These are phyloP conservation scores for Leccinum obscurum DNA, from an alignment of 768 basidiomycete genomes.

Conservation along the genomic window DNA sequence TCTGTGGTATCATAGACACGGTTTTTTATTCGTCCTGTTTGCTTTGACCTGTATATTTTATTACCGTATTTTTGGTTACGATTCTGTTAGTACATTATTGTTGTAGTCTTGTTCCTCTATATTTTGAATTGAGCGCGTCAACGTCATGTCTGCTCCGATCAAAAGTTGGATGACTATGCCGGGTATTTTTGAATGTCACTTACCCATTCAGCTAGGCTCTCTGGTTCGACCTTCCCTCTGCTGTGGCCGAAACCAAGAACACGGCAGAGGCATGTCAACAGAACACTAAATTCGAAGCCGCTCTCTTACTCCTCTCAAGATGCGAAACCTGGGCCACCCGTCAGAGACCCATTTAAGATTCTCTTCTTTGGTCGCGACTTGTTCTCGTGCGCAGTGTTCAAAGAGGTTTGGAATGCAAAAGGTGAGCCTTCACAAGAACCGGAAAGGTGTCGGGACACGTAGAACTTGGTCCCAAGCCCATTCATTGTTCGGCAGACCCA, in stretches of 20 bases:
- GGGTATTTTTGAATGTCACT: neutral
- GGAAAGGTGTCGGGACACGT: neutral
- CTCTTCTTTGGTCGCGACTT: constrained; percentile 88
- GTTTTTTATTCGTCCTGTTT: constrained; percentile 8
- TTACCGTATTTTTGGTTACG: constrained; percentile 17
- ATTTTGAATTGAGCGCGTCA: neutral
- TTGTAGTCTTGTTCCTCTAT: neutral
- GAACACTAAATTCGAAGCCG: neutral
- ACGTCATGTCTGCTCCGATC: neutral
- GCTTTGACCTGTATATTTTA: constrained; percentile 13
- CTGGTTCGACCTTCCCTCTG: neutral
- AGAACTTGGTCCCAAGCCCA: neutral
- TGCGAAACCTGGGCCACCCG: neutral
- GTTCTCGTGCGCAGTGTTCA: constrained; percentile 78
- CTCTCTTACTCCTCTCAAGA: neutral
- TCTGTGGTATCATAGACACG: constrained; percentile 21
- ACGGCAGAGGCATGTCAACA: neutral
- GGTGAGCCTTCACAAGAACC: constrained; percentile 44
- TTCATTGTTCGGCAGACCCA: no score
- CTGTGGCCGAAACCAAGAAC: neutral
- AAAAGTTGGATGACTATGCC: no score
- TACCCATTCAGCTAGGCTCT: neutral
- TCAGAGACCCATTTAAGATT: constrained; percentile 56
- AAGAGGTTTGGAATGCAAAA: constrained; percentile 57
- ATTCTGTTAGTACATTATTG: neutral